Evolutionary conservation across 768 basidiomycete species (phyloP).

Genomic region (Tricholoma sp.): DNA sequence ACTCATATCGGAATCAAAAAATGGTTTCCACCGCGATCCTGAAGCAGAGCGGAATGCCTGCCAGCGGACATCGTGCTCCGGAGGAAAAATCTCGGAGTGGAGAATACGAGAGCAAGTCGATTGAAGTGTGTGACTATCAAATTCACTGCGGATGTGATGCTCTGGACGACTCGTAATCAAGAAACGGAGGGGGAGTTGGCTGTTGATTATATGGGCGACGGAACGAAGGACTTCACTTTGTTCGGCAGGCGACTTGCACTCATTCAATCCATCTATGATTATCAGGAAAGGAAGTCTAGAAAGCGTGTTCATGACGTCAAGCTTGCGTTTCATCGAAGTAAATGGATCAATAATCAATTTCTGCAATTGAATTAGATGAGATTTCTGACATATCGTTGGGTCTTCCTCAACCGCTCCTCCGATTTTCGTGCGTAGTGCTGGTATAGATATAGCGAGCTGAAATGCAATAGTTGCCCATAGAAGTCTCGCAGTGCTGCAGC

Average conservation of each 20-base stretch:
- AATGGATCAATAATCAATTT: constrained; percentile 12
- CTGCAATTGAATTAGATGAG: constrained; percentile 10
- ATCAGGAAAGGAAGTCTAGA: constrained; percentile 3
- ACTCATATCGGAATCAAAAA: constrained; percentile 8
- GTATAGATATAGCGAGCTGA: constrained; percentile 15
- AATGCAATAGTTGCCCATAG: constrained; percentile 23
- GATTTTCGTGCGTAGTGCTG: constrained; percentile 3
- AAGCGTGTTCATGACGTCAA: not conserved
- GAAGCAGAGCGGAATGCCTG: not conserved
- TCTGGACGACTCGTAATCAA: constrained; percentile 13
- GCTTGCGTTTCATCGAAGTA: not conserved
- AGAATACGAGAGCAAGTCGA: not conserved
- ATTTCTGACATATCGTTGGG: constrained; percentile 9
- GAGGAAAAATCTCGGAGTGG: not conserved
- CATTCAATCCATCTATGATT: constrained; percentile 24
- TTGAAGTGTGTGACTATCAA: not conserved
- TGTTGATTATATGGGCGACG: constrained; percentile 1
- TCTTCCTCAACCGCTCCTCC: constrained; percentile 7
- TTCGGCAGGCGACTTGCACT: constrained; percentile 13
- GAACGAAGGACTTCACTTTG: constrained; percentile 11
- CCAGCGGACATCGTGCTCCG: not conserved
- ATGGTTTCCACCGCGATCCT: constrained; percentile 8
- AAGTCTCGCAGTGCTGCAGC: constrained; percentile 16
- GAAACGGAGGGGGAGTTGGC: constrained; percentile 15
- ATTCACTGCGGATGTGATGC: not conserved